A percentile compares a stretch with the other conserved stretches of the same genome.
phyloP scores from a whole-genome alignment of 2,329 filamentous ascomycete species.

The Bipolaris bicolor region DNA sequence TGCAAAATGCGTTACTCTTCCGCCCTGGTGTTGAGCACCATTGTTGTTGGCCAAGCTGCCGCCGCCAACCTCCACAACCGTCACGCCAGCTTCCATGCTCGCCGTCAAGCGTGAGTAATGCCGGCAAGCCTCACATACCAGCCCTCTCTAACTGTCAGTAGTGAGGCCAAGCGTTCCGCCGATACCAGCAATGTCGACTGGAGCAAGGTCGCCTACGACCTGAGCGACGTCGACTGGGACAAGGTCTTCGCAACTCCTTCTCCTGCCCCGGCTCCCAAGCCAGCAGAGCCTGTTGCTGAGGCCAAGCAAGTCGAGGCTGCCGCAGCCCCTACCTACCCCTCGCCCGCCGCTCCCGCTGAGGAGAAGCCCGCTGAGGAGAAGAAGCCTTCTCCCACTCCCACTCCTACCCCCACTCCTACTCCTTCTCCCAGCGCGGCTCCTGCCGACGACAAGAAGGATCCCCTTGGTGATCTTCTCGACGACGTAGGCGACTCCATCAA shows the following conservation, averaged over 20 bases:
- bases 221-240: constrained; percentile 37
- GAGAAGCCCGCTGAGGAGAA: constrained; percentile 1
- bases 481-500: constrained; percentile 15
- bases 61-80: constrained; percentile 41
- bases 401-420: constrained; percentile 3
- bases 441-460: constrained; percentile 3
- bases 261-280: constrained; percentile 11
- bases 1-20: constrained; percentile 46
- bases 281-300: constrained; percentile 20
- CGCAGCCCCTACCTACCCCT: background rate
- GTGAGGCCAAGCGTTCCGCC: constrained; percentile 40
- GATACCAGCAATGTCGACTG: constrained; percentile 34
- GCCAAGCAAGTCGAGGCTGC: constrained; percentile 19
- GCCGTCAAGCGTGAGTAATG: constrained; percentile 40
- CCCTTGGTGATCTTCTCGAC: constrained; percentile 6
- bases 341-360: background rate
- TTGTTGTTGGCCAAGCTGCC: constrained; percentile 45
- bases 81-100: constrained; percentile 47
- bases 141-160: constrained; percentile 9
- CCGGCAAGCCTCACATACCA: background rate
- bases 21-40: constrained; percentile 47
- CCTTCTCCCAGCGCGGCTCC: background rate
- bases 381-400: constrained; percentile 1
- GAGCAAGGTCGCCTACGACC: constrained; percentile 34
- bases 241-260: constrained; percentile 26